Percentiles rank a stretch among this genome's conserved stretches.
phyloP scores from a whole-genome alignment of 257 asterid species.

The Solanum sitiens region DNA sequence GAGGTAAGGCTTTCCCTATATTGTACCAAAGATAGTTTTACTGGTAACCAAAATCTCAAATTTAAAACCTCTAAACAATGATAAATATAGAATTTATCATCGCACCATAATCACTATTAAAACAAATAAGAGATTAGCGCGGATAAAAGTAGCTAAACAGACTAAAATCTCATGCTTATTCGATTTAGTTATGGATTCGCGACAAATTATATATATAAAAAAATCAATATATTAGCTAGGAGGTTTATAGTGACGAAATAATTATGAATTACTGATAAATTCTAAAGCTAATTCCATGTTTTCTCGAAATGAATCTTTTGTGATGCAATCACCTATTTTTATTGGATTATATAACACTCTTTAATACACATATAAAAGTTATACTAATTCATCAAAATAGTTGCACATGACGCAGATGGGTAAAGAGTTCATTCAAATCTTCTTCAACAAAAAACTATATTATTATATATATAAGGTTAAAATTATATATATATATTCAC shows the following conservation, averaged over 20 bases:
- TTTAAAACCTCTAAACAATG: background rate
- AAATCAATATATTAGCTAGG: background rate
- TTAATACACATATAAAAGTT: background rate
- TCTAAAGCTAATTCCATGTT: background rate
- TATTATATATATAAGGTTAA: too few relatives aligned
- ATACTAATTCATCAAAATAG: background rate
- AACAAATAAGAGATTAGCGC: too few relatives aligned
- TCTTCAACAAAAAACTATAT: too few relatives aligned
- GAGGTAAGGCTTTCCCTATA: background rate
- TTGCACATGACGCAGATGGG: background rate
- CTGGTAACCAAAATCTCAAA: too few relatives aligned
- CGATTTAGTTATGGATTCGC: too few relatives aligned
- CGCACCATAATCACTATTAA: background rate
- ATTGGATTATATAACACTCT: background rate
- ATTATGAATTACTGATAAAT: background rate
- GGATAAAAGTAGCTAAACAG: background rate
- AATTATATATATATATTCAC: too few relatives aligned
- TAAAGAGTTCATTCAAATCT: fast-evolving
- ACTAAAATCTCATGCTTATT: background rate
- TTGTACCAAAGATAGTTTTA: background rate
- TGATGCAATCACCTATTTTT: background rate
- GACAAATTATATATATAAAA: too few relatives aligned
- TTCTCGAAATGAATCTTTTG: background rate
- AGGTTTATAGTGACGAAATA: too few relatives aligned
- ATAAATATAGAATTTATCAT: background rate